These are phyloP conservation scores for Cercospora zeae-maydis DNA, from an alignment of 2,329 filamentous ascomycete genomes.

Conservation along the genomic window DNA sequence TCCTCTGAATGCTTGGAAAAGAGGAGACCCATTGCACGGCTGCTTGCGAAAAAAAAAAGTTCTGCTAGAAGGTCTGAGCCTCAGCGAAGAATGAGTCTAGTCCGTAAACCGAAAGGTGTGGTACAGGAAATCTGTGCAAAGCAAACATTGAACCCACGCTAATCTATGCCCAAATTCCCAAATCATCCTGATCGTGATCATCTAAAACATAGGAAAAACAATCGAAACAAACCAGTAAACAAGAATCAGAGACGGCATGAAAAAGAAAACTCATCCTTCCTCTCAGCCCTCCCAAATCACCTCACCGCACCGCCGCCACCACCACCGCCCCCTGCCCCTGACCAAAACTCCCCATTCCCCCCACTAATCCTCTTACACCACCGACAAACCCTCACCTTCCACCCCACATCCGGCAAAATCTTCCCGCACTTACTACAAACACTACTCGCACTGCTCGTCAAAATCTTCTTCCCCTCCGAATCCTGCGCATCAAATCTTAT, in stretches of 20 bases:
- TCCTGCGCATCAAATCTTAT: constrained; percentile 8
- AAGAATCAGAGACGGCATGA: not conserved
- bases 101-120: no score
- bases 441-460: constrained; percentile 8
- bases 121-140: not conserved
- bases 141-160: no score
- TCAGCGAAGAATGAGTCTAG: no score
- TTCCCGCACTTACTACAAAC: constrained; percentile 8
- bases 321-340: not conserved
- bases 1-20: not conserved
- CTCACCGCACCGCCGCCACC: not conserved
- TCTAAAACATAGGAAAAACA: not conserved
- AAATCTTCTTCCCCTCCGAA: constrained; percentile 7
- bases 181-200: not conserved
- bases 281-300: not conserved
- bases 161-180: not conserved
- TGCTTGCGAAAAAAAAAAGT: not conserved
- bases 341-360: not conserved
- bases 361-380: constrained; percentile 9
- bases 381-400: constrained; percentile 3
- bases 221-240: not conserved
- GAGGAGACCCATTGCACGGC: not conserved
- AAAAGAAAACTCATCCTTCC: not conserved
- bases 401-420: constrained; percentile 4
- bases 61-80: no score